phyloP scores from a whole-genome alignment of 73 alveolate species.

The Loxodes magnus region DNA sequence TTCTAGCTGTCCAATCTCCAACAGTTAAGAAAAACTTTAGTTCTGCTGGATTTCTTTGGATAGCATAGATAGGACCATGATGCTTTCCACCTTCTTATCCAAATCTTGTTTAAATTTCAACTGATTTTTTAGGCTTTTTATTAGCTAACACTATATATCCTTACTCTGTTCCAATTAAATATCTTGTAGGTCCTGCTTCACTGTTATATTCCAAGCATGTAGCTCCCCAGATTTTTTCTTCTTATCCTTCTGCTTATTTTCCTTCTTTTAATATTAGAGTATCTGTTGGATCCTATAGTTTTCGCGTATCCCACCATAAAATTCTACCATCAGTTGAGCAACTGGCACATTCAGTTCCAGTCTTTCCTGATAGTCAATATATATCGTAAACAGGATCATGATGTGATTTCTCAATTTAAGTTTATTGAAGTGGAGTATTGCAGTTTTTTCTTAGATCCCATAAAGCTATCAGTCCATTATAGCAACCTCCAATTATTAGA shows the following conservation, averaged over 20 bases:
- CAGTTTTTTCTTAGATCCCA: constrained; percentile 67
- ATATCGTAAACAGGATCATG: constrained; percentile 91
- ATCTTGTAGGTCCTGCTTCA: constrained; percentile 73
- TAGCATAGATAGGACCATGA: constrained; percentile 90
- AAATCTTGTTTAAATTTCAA: constrained; percentile 81
- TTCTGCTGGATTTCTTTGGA: constrained; percentile 88
- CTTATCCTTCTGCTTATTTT: constrained; percentile 16
- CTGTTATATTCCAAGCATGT: constrained; percentile 66
- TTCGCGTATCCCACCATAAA: constrained; percentile 88
- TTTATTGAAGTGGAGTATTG: constrained; percentile 22
- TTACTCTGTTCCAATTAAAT: constrained; percentile 91
- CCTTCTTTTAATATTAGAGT: constrained; percentile 31
- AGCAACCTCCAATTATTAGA: constrained; percentile 82
- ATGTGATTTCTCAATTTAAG: constrained; percentile 77
- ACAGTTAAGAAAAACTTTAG: constrained; percentile 91
- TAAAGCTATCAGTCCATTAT: constrained; percentile 80
- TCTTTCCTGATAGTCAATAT: constrained; percentile 71
- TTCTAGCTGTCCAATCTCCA: constrained; percentile 98
- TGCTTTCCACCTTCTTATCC: constrained; percentile 94
- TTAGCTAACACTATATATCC: constrained; percentile 87
- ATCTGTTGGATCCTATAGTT: constrained; percentile 62
- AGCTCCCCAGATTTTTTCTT: constrained; percentile 71
- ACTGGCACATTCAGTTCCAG: constrained; percentile 79
- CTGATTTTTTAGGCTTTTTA: constrained; percentile 83
- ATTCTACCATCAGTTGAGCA: constrained; percentile 82